Base-by-base conservation (phyloP, 1,284 basidiomycete genomes). In the Cryptococcus wingfieldii region DNA sequence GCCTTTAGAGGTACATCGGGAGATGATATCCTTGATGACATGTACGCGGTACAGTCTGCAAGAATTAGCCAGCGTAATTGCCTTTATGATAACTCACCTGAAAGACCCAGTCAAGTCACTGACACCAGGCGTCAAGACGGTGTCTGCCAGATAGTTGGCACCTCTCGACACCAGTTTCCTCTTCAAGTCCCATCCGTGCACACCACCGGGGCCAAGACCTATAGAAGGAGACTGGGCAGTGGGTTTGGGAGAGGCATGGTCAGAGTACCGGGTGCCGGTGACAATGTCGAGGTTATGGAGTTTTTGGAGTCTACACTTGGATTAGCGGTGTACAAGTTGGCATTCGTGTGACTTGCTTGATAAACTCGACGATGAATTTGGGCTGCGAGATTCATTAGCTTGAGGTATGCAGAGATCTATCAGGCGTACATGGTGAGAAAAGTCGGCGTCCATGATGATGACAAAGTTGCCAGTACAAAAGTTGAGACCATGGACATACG, bases 401-500 rank as follows among this genome's bases (percentile, higher is more conserved):
- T 1, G 7, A 18, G 46, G n/a, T n/a, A 41, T 27, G 38, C 48
- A 7, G 49, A 38, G 31, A 51, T 9, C 46, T 27, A 37, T n/a
- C 28, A 13, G 38, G 56, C 86, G 52, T 76, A 91, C 90, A 70
- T 95, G 91, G 72, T 95, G 91, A 12, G 90, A 93, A 75, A 95
- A 94, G 77, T 95, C 91, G 50, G 91, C 91, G 69, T 95, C 91
- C 91, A 95, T 95, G 75, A 95, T 94, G 69, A 94, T 89, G 38
- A 93, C 89, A 78, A 92, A 95, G 75, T 90, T 89, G n/a, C 91
- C 91, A 0, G 87, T 86, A 69, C 86, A 88, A 71, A 87, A 90
- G 66, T 89, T 86, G 51, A 95, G 80, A 12, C 91, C 91, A 72
- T 95, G 88, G 51, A 94, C 89, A 73, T 95, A 95, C 19, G 91